These are phyloP conservation scores for Laetiporus sulphureus DNA, from an alignment of 1,284 basidiomycete species.

Conservation along the genomic window DNA sequence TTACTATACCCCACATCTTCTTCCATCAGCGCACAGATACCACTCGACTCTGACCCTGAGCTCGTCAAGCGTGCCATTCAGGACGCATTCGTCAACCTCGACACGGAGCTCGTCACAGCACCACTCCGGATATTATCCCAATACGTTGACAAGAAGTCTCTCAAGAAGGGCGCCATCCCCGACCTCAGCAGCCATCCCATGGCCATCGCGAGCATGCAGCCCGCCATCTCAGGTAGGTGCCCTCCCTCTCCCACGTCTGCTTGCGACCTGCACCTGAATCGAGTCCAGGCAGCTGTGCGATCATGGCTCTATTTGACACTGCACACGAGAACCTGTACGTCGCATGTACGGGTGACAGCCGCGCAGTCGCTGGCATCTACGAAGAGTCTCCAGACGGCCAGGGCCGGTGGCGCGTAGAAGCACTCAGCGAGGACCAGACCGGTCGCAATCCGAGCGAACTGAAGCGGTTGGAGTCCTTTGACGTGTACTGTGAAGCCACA, in stretches of 20 bases:
- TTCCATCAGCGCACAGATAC: slow-evolving; percentile 13
- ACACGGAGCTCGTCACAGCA: slow-evolving; percentile 72
- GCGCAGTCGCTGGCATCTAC: slow-evolving; percentile 95
- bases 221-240: slow-evolving; percentile 64
- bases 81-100: slow-evolving; percentile 73
- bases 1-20: slow-evolving; percentile 33
- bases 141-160: slow-evolving; percentile 42
- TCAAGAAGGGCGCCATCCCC: slow-evolving; percentile 45
- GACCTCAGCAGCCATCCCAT: slow-evolving; percentile 69
- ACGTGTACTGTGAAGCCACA: not conserved
- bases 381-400: slow-evolving; percentile 53
- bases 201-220: slow-evolving; percentile 64
- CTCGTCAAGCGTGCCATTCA: slow-evolving; percentile 69
- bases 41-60: slow-evolving; percentile 51
- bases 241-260: too few species aligned
- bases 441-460: slow-evolving; percentile 85
- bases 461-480: slow-evolving; percentile 40
- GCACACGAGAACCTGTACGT: slow-evolving; percentile 79
- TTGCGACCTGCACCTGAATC: too few species aligned
- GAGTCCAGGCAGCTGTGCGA: slow-evolving; percentile 86
- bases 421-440: slow-evolving; percentile 92
- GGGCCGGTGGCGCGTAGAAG: slow-evolving; percentile 82
- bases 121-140: slow-evolving; percentile 69
- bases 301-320: slow-evolving; percentile 83
- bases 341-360: slow-evolving; percentile 90